phyloP scores from a whole-genome alignment of 2,329 filamentous ascomycete species.

The Anisogramma anomala region DNA sequence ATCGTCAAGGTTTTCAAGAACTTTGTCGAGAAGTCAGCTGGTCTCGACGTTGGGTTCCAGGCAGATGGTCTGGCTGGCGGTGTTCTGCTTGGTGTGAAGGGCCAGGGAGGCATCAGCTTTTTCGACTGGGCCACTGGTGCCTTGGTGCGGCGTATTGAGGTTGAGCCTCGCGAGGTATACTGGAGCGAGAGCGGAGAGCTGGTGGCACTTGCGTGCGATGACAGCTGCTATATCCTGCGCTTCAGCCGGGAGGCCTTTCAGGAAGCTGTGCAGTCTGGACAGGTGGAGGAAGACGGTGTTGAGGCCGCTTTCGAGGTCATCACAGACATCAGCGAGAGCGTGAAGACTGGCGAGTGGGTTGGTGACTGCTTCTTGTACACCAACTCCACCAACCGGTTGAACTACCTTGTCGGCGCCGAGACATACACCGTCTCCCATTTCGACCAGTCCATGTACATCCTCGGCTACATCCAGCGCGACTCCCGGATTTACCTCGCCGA shows the following conservation, averaged over 20 bases:
- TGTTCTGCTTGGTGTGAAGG: conserved; percentile 84
- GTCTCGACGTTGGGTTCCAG: conserved; percentile 88
- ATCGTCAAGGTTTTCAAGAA: conserved; percentile 97
- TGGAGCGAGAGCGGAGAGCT: conserved; percentile 97
- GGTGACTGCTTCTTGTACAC: conserved; percentile 99
- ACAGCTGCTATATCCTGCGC: conserved; percentile 75
- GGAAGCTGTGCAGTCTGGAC: conserved; percentile 67
- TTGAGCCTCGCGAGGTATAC: conserved; percentile 66
- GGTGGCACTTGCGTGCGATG: conserved; percentile 84
- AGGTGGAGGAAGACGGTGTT: conserved; percentile 81
- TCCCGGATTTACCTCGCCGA: conserved; percentile 91
- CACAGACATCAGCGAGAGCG: conserved; percentile 87
- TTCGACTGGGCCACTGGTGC: conserved; percentile 92
- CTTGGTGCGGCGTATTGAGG: conserved; percentile 84
- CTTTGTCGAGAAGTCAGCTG: conserved; percentile 82
- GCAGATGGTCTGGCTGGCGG: conserved; percentile 86
- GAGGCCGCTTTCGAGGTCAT: conserved; percentile 94
- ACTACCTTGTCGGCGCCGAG: conserved; percentile 96
- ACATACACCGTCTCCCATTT: conserved; percentile 97
- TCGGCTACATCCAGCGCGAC: conserved; percentile 91
- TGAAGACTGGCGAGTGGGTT: conserved; percentile 93
- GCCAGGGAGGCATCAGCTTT: conserved; percentile 86
- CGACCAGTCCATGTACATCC: conserved; percentile 85
- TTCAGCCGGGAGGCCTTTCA: conserved; percentile 85
- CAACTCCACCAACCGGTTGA: conserved; percentile 88